Evolutionary conservation across 371 early-diverging fungal species (phyloP), one percentile per base, ranked within the genome.

Genomic region (Circinella umbellata): DNA sequence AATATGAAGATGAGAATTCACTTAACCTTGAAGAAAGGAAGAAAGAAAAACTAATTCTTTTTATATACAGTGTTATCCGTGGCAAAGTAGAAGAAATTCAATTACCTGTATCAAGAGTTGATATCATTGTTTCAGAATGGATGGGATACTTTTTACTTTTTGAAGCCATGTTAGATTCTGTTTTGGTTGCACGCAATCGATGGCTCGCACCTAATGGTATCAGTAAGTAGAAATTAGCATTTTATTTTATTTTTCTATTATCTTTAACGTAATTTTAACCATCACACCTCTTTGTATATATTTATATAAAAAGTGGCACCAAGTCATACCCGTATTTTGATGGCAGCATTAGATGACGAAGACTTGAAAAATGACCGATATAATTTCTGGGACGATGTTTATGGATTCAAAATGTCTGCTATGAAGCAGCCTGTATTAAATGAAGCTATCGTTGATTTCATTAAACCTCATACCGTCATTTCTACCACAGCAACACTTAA

Each of bases 121-220:
- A 95, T 76, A 94, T 95, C 61, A 94, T 95, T 67, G 88, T 95
- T 49, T 93, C 93, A 0, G 96, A 95, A 75, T 95, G 96, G 96
- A 95, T 95, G 96, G 96, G 96, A 1, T 95, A 95, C 79, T 93
- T 92, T 71, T 82, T 94, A 60, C 80, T 94, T 57, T 94, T 92
- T 77, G 95, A 95, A 85, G 90, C 93, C 72, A 95, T 95, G 96
- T 80, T 95, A 66, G 94, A 94, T 80, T 94, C 95, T 1, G 94
- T 95, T 17, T 82, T 95, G 13, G 89, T 91, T 38, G 96, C 96
- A 10, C 88, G 94, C 35, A 94, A 95, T 77, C 81, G 87, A 20
- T 94, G 90, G 81, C 85, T 95, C 55, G 88, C 84, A 1, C 89
- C 90, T 1, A 90, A 86, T 9, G 89, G 90, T 53, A 77, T 90